Percentiles rank a stretch among this genome's conserved stretches.
Evolutionary conservation across 2,329 filamentous ascomycete genomes (phyloP).

Genomic region (Westerdykella sp.): DNA sequence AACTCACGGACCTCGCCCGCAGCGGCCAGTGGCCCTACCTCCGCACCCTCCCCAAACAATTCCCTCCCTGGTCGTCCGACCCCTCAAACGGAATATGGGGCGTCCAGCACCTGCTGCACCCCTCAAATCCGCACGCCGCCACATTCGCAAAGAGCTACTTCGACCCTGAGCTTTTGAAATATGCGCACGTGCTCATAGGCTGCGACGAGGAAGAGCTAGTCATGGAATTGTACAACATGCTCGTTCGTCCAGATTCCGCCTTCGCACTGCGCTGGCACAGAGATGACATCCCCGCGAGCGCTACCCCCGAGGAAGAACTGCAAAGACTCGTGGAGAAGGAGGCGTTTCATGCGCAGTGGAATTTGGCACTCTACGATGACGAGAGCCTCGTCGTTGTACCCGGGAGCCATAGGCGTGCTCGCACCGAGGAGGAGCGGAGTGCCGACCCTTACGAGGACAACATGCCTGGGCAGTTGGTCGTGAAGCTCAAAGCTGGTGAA

Average conservation of each 20-base stretch:
- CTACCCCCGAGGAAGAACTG: constrained; percentile 60
- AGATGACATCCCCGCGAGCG: constrained; percentile 69
- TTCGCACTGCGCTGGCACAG: constrained; percentile 80
- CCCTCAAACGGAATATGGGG: constrained; percentile 72
- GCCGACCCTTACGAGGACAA: constrained; percentile 59
- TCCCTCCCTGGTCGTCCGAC: constrained; percentile 72
- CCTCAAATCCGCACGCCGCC: constrained; percentile 55
- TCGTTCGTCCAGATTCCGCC: constrained; percentile 63
- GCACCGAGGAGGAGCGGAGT: constrained; percentile 62
- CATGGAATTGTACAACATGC: constrained; percentile 83
- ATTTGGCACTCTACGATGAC: constrained; percentile 73
- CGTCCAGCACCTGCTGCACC: constrained; percentile 78
- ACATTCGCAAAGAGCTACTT: constrained; percentile 69
- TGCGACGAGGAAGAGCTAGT: constrained; percentile 55
- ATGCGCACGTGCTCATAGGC: constrained; percentile 60
- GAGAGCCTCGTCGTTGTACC: constrained; percentile 66
- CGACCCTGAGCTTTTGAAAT: constrained; percentile 54
- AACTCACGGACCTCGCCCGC: constrained; percentile 57
- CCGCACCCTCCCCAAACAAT: constrained; percentile 81
- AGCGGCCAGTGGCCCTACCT: constrained; percentile 73
- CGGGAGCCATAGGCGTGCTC: constrained; percentile 63
- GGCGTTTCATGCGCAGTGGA: constrained; percentile 78
- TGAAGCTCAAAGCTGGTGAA: constrained; percentile 66
- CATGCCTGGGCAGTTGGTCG: constrained; percentile 59
- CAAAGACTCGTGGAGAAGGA: constrained; percentile 43